Evolutionary conservation across 1,284 basidiomycete species (phyloP).

Genomic region (Rhodofomes roseus): DNA sequence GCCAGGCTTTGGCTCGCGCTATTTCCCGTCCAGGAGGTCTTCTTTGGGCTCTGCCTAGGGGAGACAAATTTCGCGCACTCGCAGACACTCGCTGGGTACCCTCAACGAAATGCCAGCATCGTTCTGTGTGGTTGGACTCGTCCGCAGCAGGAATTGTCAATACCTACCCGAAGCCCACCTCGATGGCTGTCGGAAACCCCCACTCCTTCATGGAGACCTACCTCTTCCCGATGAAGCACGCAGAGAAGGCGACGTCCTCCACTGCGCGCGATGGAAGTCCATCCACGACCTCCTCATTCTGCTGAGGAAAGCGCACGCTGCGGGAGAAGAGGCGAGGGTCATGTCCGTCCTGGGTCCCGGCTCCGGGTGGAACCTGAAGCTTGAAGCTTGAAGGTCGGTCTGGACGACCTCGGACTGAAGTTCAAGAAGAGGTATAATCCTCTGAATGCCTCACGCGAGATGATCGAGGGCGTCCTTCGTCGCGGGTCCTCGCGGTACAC

Average conservation of each 20-base stretch:
- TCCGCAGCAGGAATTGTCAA: constrained; percentile 35
- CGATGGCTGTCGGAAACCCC: constrained; percentile 13
- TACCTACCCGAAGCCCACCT: constrained; percentile 26
- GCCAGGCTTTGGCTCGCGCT: constrained; percentile 29
- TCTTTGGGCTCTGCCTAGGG: too few relatives aligned
- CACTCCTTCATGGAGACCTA: constrained; percentile 37
- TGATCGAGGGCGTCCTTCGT: constrained; percentile 26
- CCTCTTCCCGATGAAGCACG: constrained; percentile 31
- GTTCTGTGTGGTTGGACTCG: constrained; percentile 32
- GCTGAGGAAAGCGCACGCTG: constrained; percentile 20
- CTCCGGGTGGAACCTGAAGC: constrained; percentile 11
- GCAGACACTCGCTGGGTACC: constrained; percentile 29
- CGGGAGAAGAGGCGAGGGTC: constrained; percentile 25
- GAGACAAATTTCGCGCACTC: too few relatives aligned
- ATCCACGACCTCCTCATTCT: constrained; percentile 24
- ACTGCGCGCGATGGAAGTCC: constrained; percentile 30
- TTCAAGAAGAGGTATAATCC: constrained; percentile 28
- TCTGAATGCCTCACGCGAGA: constrained; percentile 20
- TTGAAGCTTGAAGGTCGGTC: too few relatives aligned
- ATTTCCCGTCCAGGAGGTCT: too few relatives aligned
- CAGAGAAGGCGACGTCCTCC: constrained; percentile 23
- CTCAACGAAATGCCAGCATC: constrained; percentile 32
- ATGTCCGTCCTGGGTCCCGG: constrained; percentile 22
- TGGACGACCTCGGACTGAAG: constrained; percentile 32
- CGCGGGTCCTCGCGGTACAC: background rate